These are phyloP conservation scores for Pyrenophora seminiperda DNA, from an alignment of 2,329 filamentous ascomycete genomes.

Conservation along the genomic window DNA sequence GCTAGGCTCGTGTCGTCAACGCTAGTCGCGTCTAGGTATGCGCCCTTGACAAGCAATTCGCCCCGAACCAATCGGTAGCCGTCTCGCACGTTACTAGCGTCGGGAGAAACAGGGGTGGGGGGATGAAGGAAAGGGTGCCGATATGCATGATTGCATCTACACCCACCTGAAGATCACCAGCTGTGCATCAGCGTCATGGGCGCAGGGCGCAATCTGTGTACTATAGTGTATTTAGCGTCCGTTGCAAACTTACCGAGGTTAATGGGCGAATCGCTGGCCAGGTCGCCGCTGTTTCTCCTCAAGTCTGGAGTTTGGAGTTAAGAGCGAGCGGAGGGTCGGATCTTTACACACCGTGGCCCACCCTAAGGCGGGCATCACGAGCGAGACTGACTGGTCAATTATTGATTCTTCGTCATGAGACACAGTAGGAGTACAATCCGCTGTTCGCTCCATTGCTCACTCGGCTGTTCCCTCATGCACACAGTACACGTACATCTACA, in stretches of 20 bases:
- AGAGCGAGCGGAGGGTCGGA: not conserved
- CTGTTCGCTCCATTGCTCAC: too few relatives aligned
- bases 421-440: too few relatives aligned
- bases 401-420: too few relatives aligned
- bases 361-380: too few relatives aligned
- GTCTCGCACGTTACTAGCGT: not conserved
- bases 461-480: too few relatives aligned
- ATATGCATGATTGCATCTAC: not conserved
- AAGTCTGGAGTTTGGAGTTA: too few relatives aligned
- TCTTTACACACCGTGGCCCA: too few relatives aligned
- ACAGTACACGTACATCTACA: too few relatives aligned
- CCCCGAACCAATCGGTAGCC: not conserved
- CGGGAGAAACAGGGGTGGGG: not conserved
- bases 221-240: too few relatives aligned
- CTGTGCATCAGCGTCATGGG: conserved; percentile 5
- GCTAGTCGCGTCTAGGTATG: not conserved
- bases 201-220: too few relatives aligned
- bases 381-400: too few relatives aligned
- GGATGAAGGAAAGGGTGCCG: not conserved
- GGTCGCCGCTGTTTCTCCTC: not conserved
- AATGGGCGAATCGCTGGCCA: not conserved
- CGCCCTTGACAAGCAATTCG: too few relatives aligned
- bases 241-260: not conserved
- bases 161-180: conserved; percentile 3
- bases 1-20: not conserved